phyloP scores from a whole-genome alignment of 192 early-diverging fungal species.

The Entophlyctis helioformis region DNA sequence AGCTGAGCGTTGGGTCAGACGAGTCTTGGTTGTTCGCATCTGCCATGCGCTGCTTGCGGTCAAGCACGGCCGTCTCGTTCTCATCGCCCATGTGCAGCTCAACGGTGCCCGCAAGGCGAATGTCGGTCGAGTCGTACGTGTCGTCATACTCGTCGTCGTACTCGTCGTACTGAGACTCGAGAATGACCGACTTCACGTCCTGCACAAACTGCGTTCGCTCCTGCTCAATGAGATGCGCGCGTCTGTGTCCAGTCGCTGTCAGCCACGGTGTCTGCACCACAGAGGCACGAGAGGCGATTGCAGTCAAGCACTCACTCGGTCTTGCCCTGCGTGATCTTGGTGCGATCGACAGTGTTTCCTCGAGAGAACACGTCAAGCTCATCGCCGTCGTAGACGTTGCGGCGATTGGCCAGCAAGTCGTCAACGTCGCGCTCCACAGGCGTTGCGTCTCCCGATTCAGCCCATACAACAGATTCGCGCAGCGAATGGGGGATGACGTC shows the following conservation, averaged over 20 bases:
- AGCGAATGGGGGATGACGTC: no score
- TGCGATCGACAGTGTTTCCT: conserved; percentile 38
- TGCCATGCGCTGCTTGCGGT: background rate
- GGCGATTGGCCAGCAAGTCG: conserved; percentile 39
- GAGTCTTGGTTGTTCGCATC: conserved; percentile 5
- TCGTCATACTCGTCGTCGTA: conserved; percentile 76
- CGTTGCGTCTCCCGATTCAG: background rate
- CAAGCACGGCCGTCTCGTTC: conserved; percentile 2
- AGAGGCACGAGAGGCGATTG: no score
- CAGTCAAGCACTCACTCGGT: no score
- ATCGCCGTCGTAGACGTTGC: conserved; percentile 87
- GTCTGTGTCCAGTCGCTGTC: no score
- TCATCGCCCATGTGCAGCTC: conserved; percentile 47
- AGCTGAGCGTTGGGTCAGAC: background rate
- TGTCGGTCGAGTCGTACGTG: conserved; percentile 68
- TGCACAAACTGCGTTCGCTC: conserved; percentile 31
- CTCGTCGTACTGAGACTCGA: conserved; percentile 55
- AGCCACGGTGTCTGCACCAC: no score
- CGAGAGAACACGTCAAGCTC: conserved; percentile 82
- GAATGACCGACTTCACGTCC: conserved; percentile 10
- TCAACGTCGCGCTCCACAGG: background rate
- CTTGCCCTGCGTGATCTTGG: conserved; percentile 63
- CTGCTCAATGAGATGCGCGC: no score
- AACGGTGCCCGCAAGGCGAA: conserved; percentile 39
- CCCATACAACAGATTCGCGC: background rate